Evolutionary conservation across 75 land plant genomes (phyloP).

Genomic region (Pinus taeda): DNA sequence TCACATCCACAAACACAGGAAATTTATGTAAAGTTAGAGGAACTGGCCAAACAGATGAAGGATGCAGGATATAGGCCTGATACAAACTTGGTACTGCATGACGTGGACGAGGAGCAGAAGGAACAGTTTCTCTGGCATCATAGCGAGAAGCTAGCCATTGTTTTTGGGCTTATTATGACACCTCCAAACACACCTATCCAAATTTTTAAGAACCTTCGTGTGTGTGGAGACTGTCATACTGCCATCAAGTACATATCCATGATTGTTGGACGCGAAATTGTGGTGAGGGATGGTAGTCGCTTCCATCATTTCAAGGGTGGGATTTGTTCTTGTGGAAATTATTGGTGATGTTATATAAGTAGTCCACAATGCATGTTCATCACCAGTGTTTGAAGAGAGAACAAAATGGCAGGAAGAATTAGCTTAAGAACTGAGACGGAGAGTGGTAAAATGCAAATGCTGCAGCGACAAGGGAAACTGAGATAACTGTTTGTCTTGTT

Average conservation of each 20-base stretch:
- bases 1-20: slow-evolving; percentile 8
- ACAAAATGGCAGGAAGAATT: too few species aligned
- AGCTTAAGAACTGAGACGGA: too few species aligned
- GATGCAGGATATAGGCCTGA: slow-evolving; percentile 5
- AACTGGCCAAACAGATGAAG: slow-evolving; percentile 7
- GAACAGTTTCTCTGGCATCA: slow-evolving; percentile 6
- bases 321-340: slow-evolving; percentile 12
- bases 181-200: slow-evolving; percentile 1
- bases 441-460: too few species aligned
- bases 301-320: slow-evolving; percentile 9
- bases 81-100: not conserved
- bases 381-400: too few species aligned
- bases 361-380: not conserved
- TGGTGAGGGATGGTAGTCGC: slow-evolving; percentile 12
- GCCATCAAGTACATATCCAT: slow-evolving; percentile 11
- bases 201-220: slow-evolving; percentile 6
- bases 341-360: slow-evolving; percentile 2
- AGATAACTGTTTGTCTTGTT: too few species aligned
- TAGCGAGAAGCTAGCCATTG: slow-evolving; percentile 11
- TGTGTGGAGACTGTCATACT: slow-evolving; percentile 11
- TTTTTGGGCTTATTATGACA: slow-evolving; percentile 6
- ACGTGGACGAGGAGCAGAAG: slow-evolving; percentile 9
- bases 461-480: too few species aligned
- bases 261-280: slow-evolving; percentile 7
- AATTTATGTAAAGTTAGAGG: slow-evolving; percentile 3